Evolutionary conservation across 495 filamentous ascomycete genomes (phyloP).

Genomic region (Sordaria brevicollis): DNA sequence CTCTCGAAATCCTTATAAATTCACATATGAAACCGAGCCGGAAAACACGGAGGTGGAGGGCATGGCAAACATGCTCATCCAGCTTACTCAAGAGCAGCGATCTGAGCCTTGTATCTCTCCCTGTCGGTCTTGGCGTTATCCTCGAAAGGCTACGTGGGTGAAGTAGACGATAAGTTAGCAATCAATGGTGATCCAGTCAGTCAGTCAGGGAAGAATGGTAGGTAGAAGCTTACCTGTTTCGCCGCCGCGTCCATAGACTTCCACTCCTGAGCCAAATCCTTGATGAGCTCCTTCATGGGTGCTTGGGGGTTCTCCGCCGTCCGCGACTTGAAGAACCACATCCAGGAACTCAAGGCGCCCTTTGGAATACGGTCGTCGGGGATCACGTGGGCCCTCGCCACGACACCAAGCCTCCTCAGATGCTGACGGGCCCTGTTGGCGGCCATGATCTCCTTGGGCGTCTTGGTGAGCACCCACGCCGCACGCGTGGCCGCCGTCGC

Average conservation of each 20-base stretch:
- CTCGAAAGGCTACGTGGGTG: slow-evolving; percentile 16
- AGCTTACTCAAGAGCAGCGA: background rate
- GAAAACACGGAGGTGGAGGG: background rate
- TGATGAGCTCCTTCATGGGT: slow-evolving; percentile 16
- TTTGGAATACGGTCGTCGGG: slow-evolving; percentile 53
- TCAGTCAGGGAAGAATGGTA: background rate
- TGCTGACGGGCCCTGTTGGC: slow-evolving; percentile 54
- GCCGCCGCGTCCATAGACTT: slow-evolving; percentile 37
- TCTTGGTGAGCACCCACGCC: slow-evolving; percentile 50
- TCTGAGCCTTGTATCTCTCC: slow-evolving; percentile 7
- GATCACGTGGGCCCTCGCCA: slow-evolving; percentile 16
- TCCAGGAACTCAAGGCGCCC: slow-evolving; percentile 25
- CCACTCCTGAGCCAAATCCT: slow-evolving; percentile 44
- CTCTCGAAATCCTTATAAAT: background rate
- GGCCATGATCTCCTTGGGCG: slow-evolving; percentile 43
- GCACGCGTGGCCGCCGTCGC: slow-evolving; percentile 36
- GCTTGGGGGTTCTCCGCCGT: slow-evolving; percentile 32
- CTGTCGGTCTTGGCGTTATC: slow-evolving; percentile 8
- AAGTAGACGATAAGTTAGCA: slow-evolving; percentile 6
- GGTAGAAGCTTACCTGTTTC: slow-evolving; percentile 26
- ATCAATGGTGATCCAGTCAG: background rate
- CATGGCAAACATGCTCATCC: background rate
- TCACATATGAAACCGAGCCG: background rate
- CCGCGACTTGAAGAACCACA: slow-evolving; percentile 39
- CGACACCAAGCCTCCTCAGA: slow-evolving; percentile 27